These are phyloP conservation scores for Dysphania ambrosioides DNA, from an alignment of 148 eudicot species.

Conservation along the genomic window DNA sequence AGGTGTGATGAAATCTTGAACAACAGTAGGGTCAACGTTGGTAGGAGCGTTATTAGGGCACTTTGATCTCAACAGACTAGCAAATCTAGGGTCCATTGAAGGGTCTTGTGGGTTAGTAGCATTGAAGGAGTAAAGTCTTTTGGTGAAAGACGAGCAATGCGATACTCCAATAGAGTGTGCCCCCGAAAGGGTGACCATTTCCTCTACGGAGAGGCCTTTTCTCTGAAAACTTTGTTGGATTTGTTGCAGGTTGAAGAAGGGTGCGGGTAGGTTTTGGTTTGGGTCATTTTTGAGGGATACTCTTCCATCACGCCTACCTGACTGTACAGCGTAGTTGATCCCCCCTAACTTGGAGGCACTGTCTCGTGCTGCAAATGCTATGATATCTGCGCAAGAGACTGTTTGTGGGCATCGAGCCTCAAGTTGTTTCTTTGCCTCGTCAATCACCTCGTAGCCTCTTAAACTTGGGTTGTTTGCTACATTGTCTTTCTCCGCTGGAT, in stretches of 20 bases:
- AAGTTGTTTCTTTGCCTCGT: slow-evolving; percentile 42
- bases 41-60: slow-evolving; percentile 22
- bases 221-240: slow-evolving; percentile 24
- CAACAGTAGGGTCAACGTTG: slow-evolving; percentile 22
- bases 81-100: slow-evolving; percentile 33
- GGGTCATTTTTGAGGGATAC: slow-evolving; percentile 32
- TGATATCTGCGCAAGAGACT: slow-evolving; percentile 45
- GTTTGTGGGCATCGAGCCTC: slow-evolving; percentile 42
- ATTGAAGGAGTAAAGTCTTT: slow-evolving; percentile 33
- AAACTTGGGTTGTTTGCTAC: slow-evolving; percentile 37
- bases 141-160: slow-evolving; percentile 39
- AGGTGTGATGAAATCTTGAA: slow-evolving; percentile 30
- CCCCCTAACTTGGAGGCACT: slow-evolving; percentile 31
- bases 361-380: slow-evolving; percentile 55
- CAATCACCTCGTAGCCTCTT: slow-evolving; percentile 42
- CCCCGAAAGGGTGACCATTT: slow-evolving; percentile 46
- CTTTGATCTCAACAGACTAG: slow-evolving; percentile 20
- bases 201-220: slow-evolving; percentile 37
- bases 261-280: slow-evolving; percentile 28
- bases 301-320: slow-evolving; percentile 40
- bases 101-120: slow-evolving; percentile 39
- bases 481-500: slow-evolving; percentile 37
- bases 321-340: slow-evolving; percentile 31
- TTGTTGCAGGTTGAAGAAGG: slow-evolving; percentile 26
- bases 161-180: slow-evolving; percentile 47